These are phyloP conservation scores for maize (Zea mays) DNA, from an alignment of 176 grass and related monocot genomes.

Conservation along the genomic window DNA sequence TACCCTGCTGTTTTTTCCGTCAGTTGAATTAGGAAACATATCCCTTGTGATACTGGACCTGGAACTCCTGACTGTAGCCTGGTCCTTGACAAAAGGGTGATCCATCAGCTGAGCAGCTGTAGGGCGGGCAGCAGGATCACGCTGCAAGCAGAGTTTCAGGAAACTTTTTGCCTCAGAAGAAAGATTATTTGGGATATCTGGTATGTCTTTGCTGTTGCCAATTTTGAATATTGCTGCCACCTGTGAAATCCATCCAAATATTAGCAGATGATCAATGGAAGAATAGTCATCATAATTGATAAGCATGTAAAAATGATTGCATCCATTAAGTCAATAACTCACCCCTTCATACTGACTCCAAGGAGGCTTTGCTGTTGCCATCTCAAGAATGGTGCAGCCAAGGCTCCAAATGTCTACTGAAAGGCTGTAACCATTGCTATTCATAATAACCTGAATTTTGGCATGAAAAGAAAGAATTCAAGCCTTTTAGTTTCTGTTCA, in stretches of 20 bases:
- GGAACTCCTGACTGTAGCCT: slow-evolving; percentile 38
- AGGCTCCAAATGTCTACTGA: slow-evolving; percentile 99
- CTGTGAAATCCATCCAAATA: slow-evolving; percentile 43
- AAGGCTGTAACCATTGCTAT: slow-evolving; percentile 90
- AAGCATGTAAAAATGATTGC: background rate
- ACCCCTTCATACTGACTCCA: slow-evolving; percentile 99
- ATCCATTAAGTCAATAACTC: slow-evolving; percentile 15
- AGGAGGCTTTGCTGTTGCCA: slow-evolving; percentile 92
- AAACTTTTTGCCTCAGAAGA: slow-evolving; percentile 78
- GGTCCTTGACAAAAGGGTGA: slow-evolving; percentile 84
- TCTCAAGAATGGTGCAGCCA: slow-evolving; percentile 96
- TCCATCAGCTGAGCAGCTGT: slow-evolving; percentile 78
- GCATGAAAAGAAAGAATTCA: slow-evolving; percentile 10
- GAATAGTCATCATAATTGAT: background rate
- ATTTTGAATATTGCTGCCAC: slow-evolving; percentile 99
- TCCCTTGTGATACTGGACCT: slow-evolving; percentile 53
- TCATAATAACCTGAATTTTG: slow-evolving; percentile 84
- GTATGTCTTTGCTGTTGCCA: slow-evolving; percentile 97
- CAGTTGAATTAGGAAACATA: slow-evolving; percentile 19
- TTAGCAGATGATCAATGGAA: slow-evolving; percentile 35
- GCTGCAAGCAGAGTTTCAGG: slow-evolving; percentile 82
- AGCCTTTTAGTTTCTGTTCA: background rate
- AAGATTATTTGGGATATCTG: slow-evolving; percentile 82
- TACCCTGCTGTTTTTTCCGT: slow-evolving; percentile 47
- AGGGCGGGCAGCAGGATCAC: slow-evolving; percentile 82